phyloP scores from a whole-genome alignment of 148 eudicot genomes.

The Silene uniflora region DNA sequence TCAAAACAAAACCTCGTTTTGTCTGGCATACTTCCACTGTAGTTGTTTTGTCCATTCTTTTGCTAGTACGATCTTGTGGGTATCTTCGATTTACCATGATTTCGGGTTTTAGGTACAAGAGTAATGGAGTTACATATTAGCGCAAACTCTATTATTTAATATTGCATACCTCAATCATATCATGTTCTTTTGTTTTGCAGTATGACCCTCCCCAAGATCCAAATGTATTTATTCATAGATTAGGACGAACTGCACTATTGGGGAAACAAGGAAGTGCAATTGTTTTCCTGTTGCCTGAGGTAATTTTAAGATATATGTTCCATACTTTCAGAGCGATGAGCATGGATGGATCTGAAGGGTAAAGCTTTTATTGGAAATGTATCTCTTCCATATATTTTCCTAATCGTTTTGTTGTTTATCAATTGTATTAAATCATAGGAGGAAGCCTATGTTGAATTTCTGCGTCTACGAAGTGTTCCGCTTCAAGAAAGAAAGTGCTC shows the following conservation, averaged over 20 bases:
- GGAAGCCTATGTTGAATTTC: slow-evolving; percentile 78
- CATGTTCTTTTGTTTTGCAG: slow-evolving; percentile 41
- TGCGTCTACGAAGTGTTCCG: slow-evolving; percentile 57
- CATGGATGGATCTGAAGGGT: too few relatives aligned
- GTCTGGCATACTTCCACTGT: too few relatives aligned
- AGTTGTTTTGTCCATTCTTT: too few relatives aligned
- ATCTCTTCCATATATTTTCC: not conserved
- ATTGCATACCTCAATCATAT: not conserved
- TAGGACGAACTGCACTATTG: slow-evolving; percentile 91
- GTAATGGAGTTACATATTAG: not conserved
- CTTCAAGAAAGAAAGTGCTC: slow-evolving; percentile 60
- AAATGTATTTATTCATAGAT: slow-evolving; percentile 84
- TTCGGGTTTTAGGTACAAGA: not conserved
- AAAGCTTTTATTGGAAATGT: too few relatives aligned
- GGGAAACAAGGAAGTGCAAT: slow-evolving; percentile 81
- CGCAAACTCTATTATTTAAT: not conserved
- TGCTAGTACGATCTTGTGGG: too few relatives aligned
- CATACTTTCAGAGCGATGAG: not conserved
- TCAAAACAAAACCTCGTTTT: too few relatives aligned
- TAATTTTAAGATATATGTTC: slow-evolving; percentile 8
- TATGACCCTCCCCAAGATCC: slow-evolving; percentile 98
- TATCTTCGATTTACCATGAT: not conserved
- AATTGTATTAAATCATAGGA: slow-evolving; percentile 42
- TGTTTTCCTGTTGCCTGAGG: slow-evolving; percentile 83
- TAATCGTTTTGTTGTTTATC: slow-evolving; percentile 2